Evolutionary conservation across 1,284 basidiomycete genomes (phyloP).

Genomic region (Naganishia cerealis): DNA sequence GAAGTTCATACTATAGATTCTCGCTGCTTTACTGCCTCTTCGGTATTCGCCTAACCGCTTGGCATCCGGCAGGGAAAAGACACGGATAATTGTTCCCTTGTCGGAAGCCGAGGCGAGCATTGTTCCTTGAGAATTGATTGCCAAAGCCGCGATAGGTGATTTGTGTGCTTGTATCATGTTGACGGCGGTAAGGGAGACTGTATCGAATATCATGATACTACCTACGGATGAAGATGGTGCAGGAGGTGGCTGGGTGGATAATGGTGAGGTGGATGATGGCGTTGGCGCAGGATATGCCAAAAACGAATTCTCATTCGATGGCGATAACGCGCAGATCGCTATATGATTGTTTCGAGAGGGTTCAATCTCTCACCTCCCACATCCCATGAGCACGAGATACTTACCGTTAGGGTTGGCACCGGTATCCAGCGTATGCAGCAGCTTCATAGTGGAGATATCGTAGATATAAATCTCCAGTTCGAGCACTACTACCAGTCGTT

Average conservation of each 20-base stretch:
- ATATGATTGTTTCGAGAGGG: constrained; percentile 30
- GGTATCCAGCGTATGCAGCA: constrained; percentile 96
- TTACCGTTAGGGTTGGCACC: constrained; percentile 88
- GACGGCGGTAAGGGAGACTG: constrained; percentile 81
- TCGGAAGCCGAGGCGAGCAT: constrained; percentile 91
- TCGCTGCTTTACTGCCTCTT: constrained; percentile 78
- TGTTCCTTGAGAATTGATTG: constrained; percentile 83
- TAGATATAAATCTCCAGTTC: constrained; percentile 98
- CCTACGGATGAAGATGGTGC: constrained; percentile 60
- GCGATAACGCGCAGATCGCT: constrained; percentile 93
- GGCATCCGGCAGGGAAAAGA: constrained; percentile 85
- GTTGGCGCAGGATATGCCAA: constrained; percentile 94
- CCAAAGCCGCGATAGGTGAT: constrained; percentile 80
- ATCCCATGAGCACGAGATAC: constrained; percentile 35
- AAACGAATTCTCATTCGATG: constrained; percentile 92
- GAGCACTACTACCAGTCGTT: constrained; percentile 90
- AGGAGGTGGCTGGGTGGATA: constrained; percentile 57
- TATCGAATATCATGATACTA: constrained; percentile 90
- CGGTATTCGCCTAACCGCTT: constrained; percentile 95
- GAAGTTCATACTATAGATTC: constrained; percentile 80
- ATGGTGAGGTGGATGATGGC: constrained; percentile 71
- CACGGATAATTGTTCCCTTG: constrained; percentile 95
- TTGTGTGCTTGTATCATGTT: constrained; percentile 99
- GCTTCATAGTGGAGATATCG: constrained; percentile 97
- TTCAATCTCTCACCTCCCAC: not conserved